Evolutionary conservation across 1,284 basidiomycete genomes (phyloP).

Genomic region (Microbotryum violaceum): DNA sequence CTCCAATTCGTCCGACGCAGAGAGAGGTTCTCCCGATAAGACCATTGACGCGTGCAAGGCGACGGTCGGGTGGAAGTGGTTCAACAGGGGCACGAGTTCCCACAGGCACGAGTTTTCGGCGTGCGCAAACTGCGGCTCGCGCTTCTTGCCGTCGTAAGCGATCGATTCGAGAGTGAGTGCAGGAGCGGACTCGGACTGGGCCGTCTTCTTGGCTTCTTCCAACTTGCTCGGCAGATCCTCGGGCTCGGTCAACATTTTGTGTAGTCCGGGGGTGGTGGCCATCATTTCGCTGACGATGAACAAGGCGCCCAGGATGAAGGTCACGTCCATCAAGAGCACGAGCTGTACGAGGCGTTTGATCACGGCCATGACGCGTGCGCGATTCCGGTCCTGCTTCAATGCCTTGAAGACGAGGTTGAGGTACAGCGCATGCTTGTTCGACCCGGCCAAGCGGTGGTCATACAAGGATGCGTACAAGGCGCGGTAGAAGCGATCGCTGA

Average conservation of each 20-base stretch:
- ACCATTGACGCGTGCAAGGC: constrained; percentile 79
- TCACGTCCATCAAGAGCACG: constrained; percentile 62
- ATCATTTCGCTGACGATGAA: constrained; percentile 56
- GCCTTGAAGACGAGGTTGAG: constrained; percentile 92
- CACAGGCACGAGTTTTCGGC: constrained; percentile 76
- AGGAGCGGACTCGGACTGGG: constrained; percentile 8
- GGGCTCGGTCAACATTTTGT: constrained; percentile 54
- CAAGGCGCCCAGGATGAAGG: constrained; percentile 85
- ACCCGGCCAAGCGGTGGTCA: constrained; percentile 69
- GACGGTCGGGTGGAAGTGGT: constrained; percentile 88
- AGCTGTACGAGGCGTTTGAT: constrained; percentile 82
- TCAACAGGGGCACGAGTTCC: constrained; percentile 77
- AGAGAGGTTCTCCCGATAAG: constrained; percentile 56
- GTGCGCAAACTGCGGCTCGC: constrained; percentile 81
- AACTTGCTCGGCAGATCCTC: constrained; percentile 39
- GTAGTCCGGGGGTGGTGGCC: constrained; percentile 60
- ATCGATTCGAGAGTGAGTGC: constrained; percentile 20
- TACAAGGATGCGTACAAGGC: constrained; percentile 82
- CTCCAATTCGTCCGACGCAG: constrained; percentile 77
- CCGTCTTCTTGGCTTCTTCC: constrained; percentile 30
- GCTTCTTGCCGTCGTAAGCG: constrained; percentile 75
- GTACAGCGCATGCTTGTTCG: constrained; percentile 95
- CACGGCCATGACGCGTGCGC: constrained; percentile 67
- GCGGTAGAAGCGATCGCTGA: constrained; percentile 81
- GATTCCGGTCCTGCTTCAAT: constrained; percentile 66